Base-by-base conservation (phyloP, 2,329 filamentous ascomycete genomes). In the Myrmaecium sp. region DNA sequence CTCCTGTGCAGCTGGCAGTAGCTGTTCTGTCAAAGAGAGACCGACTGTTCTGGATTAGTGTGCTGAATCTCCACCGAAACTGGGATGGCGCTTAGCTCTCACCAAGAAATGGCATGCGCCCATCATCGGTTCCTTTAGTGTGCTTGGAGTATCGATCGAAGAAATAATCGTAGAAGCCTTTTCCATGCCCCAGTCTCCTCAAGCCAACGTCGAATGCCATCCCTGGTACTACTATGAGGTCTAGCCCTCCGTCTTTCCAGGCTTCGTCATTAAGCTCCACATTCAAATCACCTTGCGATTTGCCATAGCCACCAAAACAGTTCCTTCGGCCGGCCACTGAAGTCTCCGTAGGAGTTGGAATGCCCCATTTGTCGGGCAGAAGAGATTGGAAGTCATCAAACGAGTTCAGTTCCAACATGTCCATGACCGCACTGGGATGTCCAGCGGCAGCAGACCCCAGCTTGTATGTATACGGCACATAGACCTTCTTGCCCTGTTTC, bases 151-250 rank as follows among this genome's bases (percentile, higher is more conserved):
- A 92, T 39, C 75, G 70, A 43, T 75, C 69, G 46, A 98, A 57
- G 52, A 93, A 98, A 51, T 74, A 78, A 57, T 98, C 89, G 60
- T 98, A 98, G 57, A 92, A 98, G 17, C 89, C 89, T 52, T 82
- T 92, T 30, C 89, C 89, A 52, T 98, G 89, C 21, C 89, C 89
- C 12, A 95, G 64, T 40, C 89, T 68, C 38, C 75, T 69, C 33
- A 89, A 66, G 8, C 57, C 58, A 3, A 60, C 60, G 49, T 94
- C 84, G 52, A 98, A 98, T 3, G 82, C 86, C 42, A 98, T 79
- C 8, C 84, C 89, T 1, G 89, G 89, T 62, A 95, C 69, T 15
- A 98, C 63, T 36, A 98, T 78, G 37, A 98, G 52, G 49, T 98
- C 86, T 21, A 98, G 59, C 6, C 66, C 65, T n/a, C n/a, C n/a